Base-by-base conservation (phyloP, 257 asterid genomes). In the Vinca minor region DNA sequence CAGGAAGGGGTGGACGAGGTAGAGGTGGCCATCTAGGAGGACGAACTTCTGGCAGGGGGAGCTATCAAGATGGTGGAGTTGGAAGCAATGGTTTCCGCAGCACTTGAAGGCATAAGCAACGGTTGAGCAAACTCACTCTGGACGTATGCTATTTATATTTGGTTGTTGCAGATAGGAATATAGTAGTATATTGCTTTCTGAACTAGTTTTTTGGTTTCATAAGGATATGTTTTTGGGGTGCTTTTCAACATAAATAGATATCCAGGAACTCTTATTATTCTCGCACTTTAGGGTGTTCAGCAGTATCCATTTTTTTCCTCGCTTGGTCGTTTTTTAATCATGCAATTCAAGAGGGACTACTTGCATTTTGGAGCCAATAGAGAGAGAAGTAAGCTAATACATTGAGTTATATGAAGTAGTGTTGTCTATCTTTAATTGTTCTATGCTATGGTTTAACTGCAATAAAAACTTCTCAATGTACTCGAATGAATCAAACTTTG, bases 1-100 rank as follows among this genome's bases (percentile, higher is more conserved):
- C 79, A 86, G 96, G 90, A 77, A 46, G 79, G 2, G 85, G 87
- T 6, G 86, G 82, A 47, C 71, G 94, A 73, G 92, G 88, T n/a
- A 65, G 85, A 71, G 80, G 83, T 25, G 80, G 88, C 23, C 89
- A 87, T 21, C 28, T 38, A n/a, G 76, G 77, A 21, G 88, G 86
- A 42, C 80, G 91, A 67, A 57, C 69, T 39, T 77, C 41, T 8
- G 89, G 78, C 20, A 71, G 85, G 77, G 89, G 81, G 78, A 65
- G 74, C 58, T 73, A 78, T 47, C 70, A 48, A 68, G 74, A 56
- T 8, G 76, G 59, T 32, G 68, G 62, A 59, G 45, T 21, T 63
- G 60, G 69, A 67, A 62, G 73, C 64, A 69, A 82, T 44, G 87
- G 84, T 60, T 72, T 71, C 67, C 73, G 76, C 50, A 69, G 75